A percentile compares a stretch with the other conserved stretches of the same genome.
phyloP scores from a whole-genome alignment of 1,284 basidiomycete species.

The Pyrrhoderma lamaoense region DNA sequence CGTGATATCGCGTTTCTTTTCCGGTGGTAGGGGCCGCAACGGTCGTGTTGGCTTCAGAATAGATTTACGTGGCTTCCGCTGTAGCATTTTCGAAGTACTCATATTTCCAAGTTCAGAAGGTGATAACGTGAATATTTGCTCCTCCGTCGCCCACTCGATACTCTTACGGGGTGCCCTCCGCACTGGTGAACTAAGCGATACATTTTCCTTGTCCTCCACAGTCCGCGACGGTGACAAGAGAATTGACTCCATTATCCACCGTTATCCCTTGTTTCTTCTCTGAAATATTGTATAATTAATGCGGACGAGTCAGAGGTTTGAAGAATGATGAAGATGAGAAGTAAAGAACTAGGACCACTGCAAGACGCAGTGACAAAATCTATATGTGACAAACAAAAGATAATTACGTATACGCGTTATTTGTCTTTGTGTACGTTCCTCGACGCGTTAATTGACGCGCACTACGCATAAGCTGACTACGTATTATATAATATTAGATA shows the following conservation, averaged over 20 bases:
- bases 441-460: too few species aligned
- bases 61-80: conserved; percentile 39
- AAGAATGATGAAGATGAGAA: neutral
- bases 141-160: conserved; percentile 19
- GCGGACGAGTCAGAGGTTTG: neutral
- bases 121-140: conserved; percentile 12
- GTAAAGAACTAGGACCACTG: neutral
- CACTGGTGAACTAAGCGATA: neutral
- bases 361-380: neutral
- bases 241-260: conserved; percentile 1
- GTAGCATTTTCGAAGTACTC: conserved; percentile 21
- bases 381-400: neutral
- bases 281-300: neutral
- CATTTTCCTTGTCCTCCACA: conserved; percentile 14
- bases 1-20: conserved; percentile 50
- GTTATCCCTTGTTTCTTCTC: too few species aligned
- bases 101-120: conserved; percentile 5
- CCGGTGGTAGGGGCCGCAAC: conserved; percentile 33
- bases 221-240: conserved; percentile 4
- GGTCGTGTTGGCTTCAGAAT: conserved; percentile 43
- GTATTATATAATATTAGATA: too few species aligned
- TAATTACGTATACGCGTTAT: conserved; percentile 3
- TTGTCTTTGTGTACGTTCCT: too few species aligned
- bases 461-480: too few species aligned
- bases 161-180: conserved; percentile 6